phyloP scores from a whole-genome alignment of 2,329 filamentous ascomycete genomes.

The Monosporascus ibericus region DNA sequence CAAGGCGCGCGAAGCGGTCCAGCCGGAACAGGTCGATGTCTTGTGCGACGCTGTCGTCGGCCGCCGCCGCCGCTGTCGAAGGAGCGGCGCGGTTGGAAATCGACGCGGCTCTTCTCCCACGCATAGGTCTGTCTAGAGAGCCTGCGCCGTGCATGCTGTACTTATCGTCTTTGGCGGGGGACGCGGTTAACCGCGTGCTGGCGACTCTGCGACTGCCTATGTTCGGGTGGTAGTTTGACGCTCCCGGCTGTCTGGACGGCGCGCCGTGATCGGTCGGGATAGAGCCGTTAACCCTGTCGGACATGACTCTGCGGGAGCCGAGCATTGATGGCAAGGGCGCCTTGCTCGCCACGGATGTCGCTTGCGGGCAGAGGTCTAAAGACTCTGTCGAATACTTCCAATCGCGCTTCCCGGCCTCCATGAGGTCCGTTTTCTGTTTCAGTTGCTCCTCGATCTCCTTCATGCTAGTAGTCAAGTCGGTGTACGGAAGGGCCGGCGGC shows the following conservation, averaged over 20 bases:
- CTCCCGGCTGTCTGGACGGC: not conserved
- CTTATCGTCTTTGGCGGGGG: not conserved
- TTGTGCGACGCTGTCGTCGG: conserved; percentile 22
- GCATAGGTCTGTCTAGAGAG: conserved; percentile 8
- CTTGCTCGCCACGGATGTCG: conserved; percentile 2
- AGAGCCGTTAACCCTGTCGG: conserved; percentile 18
- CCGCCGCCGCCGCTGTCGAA: not conserved
- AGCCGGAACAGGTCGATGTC: conserved; percentile 38
- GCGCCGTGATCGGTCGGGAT: conserved; percentile 5
- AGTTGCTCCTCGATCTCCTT: conserved; percentile 22
- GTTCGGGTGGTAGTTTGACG: not conserved
- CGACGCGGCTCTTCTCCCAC: not conserved
- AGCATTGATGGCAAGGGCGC: conserved; percentile 4
- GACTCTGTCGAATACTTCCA: conserved; percentile 12
- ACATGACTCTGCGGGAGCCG: conserved; percentile 12
- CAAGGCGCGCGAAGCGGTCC: conserved; percentile 39
- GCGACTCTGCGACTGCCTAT: not conserved
- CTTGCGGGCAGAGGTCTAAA: conserved; percentile 3
- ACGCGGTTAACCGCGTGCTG: not conserved
- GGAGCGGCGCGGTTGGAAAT: conserved; percentile 17
- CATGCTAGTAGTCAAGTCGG: conserved; percentile 24
- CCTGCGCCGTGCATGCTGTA: not conserved
- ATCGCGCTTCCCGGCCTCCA: conserved; percentile 11
- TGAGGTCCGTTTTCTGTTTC: conserved; percentile 16
- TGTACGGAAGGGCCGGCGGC: conserved; percentile 2